phyloP scores from a whole-genome alignment of 2,329 filamentous ascomycete genomes.

The Penicillium sp. region DNA sequence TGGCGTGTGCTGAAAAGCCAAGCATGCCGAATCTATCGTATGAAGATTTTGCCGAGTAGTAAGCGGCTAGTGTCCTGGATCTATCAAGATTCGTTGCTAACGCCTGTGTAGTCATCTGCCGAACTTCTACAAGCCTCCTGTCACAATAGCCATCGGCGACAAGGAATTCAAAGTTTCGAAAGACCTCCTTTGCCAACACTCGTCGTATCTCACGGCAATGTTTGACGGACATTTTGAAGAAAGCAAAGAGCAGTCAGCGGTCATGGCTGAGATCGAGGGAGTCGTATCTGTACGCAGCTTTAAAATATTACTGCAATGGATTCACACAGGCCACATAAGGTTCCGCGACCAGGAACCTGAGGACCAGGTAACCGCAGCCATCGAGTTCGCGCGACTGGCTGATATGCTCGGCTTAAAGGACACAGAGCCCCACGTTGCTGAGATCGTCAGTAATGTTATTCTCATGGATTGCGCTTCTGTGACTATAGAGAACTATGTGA shows the following conservation, averaged over 20 bases:
- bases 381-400: background rate
- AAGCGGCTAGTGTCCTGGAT: background rate
- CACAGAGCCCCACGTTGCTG: background rate
- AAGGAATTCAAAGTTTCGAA: background rate
- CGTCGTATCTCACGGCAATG: background rate
- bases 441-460: too few relatives aligned
- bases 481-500: too few relatives aligned
- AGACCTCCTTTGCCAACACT: background rate
- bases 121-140: background rate
- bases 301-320: background rate
- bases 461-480: too few relatives aligned
- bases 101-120: background rate
- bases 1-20: too few relatives aligned
- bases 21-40: background rate
- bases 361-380: background rate
- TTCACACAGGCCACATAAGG: background rate
- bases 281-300: background rate
- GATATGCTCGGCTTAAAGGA: background rate
- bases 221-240: background rate
- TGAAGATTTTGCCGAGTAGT: background rate
- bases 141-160: background rate
- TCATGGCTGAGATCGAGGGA: background rate
- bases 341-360: background rate
- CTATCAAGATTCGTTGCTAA: too few relatives aligned
- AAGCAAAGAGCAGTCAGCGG: background rate